Conservation (phyloP, 352 stramenopile species). For the Phytophthora fragariae region DNA sequence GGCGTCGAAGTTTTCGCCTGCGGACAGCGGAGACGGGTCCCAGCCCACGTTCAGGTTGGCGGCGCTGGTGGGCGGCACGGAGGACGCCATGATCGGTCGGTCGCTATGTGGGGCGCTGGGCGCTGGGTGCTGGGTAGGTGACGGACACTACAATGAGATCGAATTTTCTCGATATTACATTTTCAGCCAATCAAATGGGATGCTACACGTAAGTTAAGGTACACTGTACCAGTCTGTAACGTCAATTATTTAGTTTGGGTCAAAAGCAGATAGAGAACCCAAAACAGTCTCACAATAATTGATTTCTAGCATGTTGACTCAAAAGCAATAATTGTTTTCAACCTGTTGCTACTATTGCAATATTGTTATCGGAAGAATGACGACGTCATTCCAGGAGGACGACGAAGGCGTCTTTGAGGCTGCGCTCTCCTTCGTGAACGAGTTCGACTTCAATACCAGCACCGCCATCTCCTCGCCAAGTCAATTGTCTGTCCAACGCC, state of each 20-base stretch:
- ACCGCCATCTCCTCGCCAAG: neutral
- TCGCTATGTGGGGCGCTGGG: neutral
- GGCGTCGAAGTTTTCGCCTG: slow-evolving; percentile 36
- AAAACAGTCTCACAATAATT: no score
- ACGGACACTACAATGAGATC: slow-evolving; percentile 10
- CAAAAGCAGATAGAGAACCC: no score
- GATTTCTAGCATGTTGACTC: no score
- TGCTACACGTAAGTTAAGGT: neutral
- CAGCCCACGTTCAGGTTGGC: slow-evolving; percentile 53
- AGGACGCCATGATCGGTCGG: slow-evolving; percentile 23
- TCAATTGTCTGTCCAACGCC: neutral
- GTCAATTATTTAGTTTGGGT: no score
- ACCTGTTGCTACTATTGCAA: neutral
- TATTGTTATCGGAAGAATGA: neutral
- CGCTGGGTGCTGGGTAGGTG: neutral
- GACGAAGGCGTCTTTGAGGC: slow-evolving; percentile 24
- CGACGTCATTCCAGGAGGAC: slow-evolving; percentile 7
- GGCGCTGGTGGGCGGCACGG: slow-evolving; percentile 30
- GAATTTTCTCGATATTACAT: slow-evolving; percentile 33
- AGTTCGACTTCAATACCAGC: slow-evolving; percentile 20
- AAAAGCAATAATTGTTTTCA: no score
- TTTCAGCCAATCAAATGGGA: slow-evolving; percentile 8
- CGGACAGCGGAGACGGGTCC: slow-evolving; percentile 50
- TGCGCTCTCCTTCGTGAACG: slow-evolving; percentile 39
- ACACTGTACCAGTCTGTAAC: neutral